phyloP scores from a whole-genome alignment of 768 basidiomycete genomes.

The Lanmaoa pseudosensibilis region DNA sequence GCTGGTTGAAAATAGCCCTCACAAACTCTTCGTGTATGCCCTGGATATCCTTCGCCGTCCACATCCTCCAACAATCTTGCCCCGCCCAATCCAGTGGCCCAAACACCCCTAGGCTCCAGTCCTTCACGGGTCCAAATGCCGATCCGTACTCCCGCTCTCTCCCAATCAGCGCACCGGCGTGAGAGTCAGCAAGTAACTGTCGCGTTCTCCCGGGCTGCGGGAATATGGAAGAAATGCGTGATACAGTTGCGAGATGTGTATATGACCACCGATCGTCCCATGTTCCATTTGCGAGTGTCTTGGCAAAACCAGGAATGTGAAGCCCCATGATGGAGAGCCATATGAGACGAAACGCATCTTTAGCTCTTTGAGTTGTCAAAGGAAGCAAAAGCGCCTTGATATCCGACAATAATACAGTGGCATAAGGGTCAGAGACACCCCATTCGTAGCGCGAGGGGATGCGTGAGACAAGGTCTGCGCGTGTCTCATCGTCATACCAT shows the following conservation, averaged over 20 bases:
- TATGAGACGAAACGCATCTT: constrained; percentile 58
- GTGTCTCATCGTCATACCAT: constrained; percentile 63
- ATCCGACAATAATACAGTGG: constrained; percentile 71
- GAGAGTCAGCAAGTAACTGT: constrained; percentile 52
- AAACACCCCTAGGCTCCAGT: constrained; percentile 58
- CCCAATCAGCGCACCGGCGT: constrained; percentile 67
- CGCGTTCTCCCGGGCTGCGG: constrained; percentile 38
- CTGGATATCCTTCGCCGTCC: constrained; percentile 49
- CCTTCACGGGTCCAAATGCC: constrained; percentile 66
- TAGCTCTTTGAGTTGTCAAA: constrained; percentile 44
- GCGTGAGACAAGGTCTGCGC: constrained; percentile 42
- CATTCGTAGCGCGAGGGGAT: constrained; percentile 58
- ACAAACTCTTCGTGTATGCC: constrained; percentile 51
- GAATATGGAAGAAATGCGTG: constrained; percentile 53
- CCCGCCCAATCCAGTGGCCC: constrained; percentile 52
- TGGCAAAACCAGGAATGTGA: constrained; percentile 64
- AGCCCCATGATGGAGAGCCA: constrained; percentile 75
- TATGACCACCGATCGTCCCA: constrained; percentile 73
- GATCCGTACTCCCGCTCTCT: constrained; percentile 59
- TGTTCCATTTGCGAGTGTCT: constrained; percentile 40
- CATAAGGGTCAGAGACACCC: constrained; percentile 64
- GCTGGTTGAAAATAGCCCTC: constrained; percentile 57
- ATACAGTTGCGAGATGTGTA: constrained; percentile 44
- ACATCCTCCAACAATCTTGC: constrained; percentile 39
- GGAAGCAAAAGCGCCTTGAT: constrained; percentile 57